A percentile compares a stretch with the other conserved stretches of the same genome.
Evolutionary conservation across 192 early-diverging fungal genomes (phyloP).

Genomic region (Entomortierella lignicola): DNA sequence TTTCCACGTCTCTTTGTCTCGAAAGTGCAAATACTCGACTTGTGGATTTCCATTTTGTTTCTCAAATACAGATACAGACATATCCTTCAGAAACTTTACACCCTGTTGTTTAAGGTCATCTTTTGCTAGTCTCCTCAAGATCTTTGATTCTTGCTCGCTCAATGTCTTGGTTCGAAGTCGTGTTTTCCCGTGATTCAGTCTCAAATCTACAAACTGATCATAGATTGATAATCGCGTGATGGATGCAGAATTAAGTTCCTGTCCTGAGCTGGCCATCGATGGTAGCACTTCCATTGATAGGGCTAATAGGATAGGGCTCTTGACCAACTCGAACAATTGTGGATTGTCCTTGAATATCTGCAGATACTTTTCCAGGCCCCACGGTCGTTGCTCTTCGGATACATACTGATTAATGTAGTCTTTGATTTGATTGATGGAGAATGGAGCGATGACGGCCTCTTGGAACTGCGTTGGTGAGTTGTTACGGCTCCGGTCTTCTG

Average conservation of each 20-base stretch:
- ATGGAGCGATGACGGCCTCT: conserved; percentile 2
- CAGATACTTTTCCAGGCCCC: neutral
- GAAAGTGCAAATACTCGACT: conserved; percentile 1
- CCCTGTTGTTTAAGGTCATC: neutral
- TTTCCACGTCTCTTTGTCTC: neutral
- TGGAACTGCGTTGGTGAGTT: neutral
- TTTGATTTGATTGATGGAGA: neutral
- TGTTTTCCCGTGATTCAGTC: neutral
- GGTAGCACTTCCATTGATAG: conserved; percentile 1
- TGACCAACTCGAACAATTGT: neutral
- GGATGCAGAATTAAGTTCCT: neutral
- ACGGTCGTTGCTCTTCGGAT: neutral
- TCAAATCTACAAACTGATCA: neutral
- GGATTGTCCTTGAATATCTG: neutral
- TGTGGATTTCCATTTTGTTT: conserved; percentile 4
- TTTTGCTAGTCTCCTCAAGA: neutral
- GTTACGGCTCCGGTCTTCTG: neutral
- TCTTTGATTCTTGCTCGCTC: neutral
- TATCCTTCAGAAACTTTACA: neutral
- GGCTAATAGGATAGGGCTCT: neutral
- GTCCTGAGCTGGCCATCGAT: neutral
- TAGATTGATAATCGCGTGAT: neutral
- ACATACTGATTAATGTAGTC: conserved; percentile 10
- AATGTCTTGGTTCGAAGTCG: neutral
- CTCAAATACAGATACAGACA: neutral